Percentiles rank a stretch among this genome's conserved stretches.
Conservation (phyloP, 1,284 basidiomycete genomes). For the Tetrapyrgos nigripes region DNA sequence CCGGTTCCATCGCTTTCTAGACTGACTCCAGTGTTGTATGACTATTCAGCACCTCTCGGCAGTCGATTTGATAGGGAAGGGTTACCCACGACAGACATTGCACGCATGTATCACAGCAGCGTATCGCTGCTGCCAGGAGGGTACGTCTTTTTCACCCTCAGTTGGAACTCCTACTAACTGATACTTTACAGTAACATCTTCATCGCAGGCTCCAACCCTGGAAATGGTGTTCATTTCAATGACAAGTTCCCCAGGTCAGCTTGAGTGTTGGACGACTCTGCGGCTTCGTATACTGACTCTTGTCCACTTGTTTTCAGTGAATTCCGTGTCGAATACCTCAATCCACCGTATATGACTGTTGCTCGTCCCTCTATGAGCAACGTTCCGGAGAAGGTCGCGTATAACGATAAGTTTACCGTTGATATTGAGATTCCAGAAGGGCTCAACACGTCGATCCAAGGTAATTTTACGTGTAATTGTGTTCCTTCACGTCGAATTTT, state of each 20-base stretch:
- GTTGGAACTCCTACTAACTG: not conserved
- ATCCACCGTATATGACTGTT: conserved; percentile 49
- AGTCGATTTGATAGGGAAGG: conserved; percentile 50
- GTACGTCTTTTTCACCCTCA: conserved; percentile 13
- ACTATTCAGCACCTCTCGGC: conserved; percentile 51
- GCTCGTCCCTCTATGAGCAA: conserved; percentile 43
- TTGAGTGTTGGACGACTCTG: no score
- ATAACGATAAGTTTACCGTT: conserved; percentile 45
- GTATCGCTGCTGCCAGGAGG: conserved; percentile 46
- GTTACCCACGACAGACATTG: conserved; percentile 50
- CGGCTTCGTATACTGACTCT: not conserved
- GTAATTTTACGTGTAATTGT: no score
- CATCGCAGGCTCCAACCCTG: conserved; percentile 56
- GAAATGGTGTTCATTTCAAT: conserved; percentile 27
- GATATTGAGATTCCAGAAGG: conserved; percentile 32
- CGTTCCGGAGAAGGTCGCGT: conserved; percentile 44
- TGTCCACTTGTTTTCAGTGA: conserved; percentile 37
- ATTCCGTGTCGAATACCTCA: conserved; percentile 53
- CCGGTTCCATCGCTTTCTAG: no score
- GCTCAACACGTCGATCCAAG: conserved; percentile 30
- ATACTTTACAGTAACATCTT: conserved; percentile 44
- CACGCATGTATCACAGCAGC: conserved; percentile 52
- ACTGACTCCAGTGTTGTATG: conserved; percentile 56
- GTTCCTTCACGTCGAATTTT: no score
- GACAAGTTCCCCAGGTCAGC: conserved; percentile 38